Evolutionary conservation across 1,284 basidiomycete species (phyloP).

Genomic region (Moesziomyces antarcticus): DNA sequence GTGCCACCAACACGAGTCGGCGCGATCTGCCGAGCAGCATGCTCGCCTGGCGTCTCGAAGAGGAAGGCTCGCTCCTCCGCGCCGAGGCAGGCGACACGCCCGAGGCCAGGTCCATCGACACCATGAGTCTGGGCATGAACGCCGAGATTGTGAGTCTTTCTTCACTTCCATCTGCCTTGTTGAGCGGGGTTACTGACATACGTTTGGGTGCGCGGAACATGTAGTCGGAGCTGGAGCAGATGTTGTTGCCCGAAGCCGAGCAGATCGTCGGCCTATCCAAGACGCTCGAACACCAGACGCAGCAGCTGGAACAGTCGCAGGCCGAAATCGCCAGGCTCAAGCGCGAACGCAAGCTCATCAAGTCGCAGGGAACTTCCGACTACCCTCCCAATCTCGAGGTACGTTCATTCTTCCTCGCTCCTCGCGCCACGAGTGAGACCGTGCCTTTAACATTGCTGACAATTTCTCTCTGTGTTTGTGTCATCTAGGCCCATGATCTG

Average conservation of each 20-base stretch:
- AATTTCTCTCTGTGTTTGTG: no score
- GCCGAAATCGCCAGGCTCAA: constrained; percentile 20
- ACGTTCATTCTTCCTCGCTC: neutral
- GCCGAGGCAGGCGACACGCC: constrained; percentile 2
- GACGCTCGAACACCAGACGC: constrained; percentile 25
- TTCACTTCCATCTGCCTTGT: neutral
- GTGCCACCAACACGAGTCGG: constrained; percentile 2
- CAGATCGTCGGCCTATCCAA: constrained; percentile 40
- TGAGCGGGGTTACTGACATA: neutral
- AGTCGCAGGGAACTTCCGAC: constrained; percentile 9
- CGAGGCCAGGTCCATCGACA: constrained; percentile 3
- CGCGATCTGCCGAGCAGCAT: constrained; percentile 39
- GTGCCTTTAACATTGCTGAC: neutral
- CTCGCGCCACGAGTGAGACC: neutral
- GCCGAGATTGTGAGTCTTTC: constrained; percentile 35
- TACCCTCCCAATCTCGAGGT: constrained; percentile 33
- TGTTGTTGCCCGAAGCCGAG: constrained; percentile 49
- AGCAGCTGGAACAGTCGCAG: constrained; percentile 13
- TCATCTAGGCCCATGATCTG: constrained; percentile 5
- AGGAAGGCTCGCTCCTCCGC: constrained; percentile 27
- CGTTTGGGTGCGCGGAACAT: no score
- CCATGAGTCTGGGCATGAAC: constrained; percentile 29
- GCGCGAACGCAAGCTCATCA: constrained; percentile 27
- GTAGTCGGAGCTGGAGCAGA: constrained; percentile 26
- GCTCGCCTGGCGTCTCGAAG: constrained; percentile 41